These are phyloP conservation scores for Didymella pinodella DNA, from an alignment of 2,329 filamentous ascomycete genomes.

Conservation along the genomic window DNA sequence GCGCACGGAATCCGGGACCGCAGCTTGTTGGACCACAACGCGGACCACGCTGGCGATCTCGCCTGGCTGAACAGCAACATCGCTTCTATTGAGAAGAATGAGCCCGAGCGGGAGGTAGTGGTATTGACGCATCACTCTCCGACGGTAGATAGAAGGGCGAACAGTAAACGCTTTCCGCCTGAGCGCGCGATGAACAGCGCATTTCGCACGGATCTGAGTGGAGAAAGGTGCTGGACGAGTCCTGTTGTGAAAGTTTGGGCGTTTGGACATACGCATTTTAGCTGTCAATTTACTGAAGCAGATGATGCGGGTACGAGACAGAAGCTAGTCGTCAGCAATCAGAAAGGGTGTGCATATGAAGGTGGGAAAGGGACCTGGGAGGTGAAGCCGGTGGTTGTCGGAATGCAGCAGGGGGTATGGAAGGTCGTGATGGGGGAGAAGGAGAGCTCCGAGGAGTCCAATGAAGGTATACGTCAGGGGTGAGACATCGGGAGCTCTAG, in stretches of 20 bases:
- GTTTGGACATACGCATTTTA: conserved; percentile 15
- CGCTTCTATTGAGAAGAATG: background rate
- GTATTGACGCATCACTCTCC: conserved; percentile 17
- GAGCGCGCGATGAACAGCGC: conserved; percentile 8
- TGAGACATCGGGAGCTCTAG: background rate
- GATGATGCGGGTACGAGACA: background rate
- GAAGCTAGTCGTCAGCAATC: conserved; percentile 21
- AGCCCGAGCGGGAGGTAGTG: conserved; percentile 1
- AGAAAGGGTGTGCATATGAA: conserved; percentile 20
- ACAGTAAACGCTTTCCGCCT: conserved; percentile 5
- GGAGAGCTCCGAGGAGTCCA: background rate
- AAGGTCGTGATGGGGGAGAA: conserved; percentile 6
- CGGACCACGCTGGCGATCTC: conserved; percentile 5
- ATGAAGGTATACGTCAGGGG: background rate
- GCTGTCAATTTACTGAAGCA: conserved; percentile 10
- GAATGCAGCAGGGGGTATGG: conserved; percentile 6
- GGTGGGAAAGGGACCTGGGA: conserved; percentile 4
- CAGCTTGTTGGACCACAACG: conserved; percentile 14
- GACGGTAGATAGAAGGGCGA: conserved; percentile 3
- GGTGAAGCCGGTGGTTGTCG: conserved; percentile 6
- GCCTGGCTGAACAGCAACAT: conserved; percentile 6
- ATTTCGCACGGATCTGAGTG: conserved; percentile 13
- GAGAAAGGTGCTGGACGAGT: conserved; percentile 10
- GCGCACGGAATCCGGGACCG: conserved; percentile 3
- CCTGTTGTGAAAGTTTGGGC: conserved; percentile 10